Percentiles rank a stretch among this genome's conserved stretches.
Evolutionary conservation across 805 yeast genomes (phyloP).

Genomic region (Yarrowia sp.): DNA sequence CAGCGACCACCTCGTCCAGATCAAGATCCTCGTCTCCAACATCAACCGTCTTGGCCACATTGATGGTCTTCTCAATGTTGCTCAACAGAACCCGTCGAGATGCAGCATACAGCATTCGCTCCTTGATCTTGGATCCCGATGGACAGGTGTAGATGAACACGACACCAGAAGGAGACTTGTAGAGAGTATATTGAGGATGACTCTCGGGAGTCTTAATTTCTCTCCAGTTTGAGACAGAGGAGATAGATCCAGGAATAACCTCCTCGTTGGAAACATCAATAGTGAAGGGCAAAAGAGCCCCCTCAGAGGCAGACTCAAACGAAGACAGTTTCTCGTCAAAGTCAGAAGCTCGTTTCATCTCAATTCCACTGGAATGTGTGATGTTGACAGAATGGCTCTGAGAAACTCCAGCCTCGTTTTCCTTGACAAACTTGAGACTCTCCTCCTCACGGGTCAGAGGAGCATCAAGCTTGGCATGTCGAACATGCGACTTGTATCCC

Average conservation of each 20-base stretch:
- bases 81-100: constrained; percentile 55
- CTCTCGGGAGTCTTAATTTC: constrained; percentile 30
- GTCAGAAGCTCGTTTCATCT: constrained; percentile 11
- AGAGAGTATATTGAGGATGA: constrained; percentile 39
- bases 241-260: constrained; percentile 14
- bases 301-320: constrained; percentile 20
- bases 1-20: constrained; percentile 17
- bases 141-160: constrained; percentile 88
- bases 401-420: constrained; percentile 25
- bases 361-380: constrained; percentile 20
- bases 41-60: constrained; percentile 23
- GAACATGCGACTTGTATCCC: constrained; percentile 56
- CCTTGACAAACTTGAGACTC: constrained; percentile 51
- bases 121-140: constrained; percentile 84
- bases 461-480: constrained; percentile 52
- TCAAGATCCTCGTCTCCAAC: constrained; percentile 33
- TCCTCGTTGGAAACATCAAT: constrained; percentile 35
- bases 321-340: constrained; percentile 14
- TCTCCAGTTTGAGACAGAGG: constrained; percentile 25
- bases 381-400: constrained; percentile 33
- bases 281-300: constrained; percentile 22
- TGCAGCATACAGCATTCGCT: constrained; percentile 91
- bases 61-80: constrained; percentile 42
- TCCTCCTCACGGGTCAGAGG: constrained; percentile 69
- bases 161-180: constrained; percentile 44